Percentiles rank a stretch among this genome's conserved stretches.
Evolutionary conservation across 768 basidiomycete genomes (phyloP).

Genomic region (Mycena metata): DNA sequence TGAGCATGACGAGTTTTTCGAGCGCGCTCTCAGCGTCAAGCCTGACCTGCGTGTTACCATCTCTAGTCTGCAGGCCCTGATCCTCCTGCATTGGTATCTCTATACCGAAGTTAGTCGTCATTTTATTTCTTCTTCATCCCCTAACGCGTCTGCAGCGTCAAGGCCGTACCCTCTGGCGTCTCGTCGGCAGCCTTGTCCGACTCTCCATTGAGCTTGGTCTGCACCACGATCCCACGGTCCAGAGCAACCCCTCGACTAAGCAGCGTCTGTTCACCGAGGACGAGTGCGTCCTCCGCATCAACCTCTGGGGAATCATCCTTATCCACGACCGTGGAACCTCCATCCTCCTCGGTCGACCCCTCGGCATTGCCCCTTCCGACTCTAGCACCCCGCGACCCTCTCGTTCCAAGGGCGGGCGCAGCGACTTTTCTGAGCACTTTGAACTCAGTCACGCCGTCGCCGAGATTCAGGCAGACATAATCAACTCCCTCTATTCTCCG

Average conservation of each 20-base stretch:
- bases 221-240: slow-evolving; percentile 85
- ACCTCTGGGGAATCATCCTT: slow-evolving; percentile 88
- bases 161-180: slow-evolving; percentile 90
- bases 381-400: slow-evolving; percentile 83
- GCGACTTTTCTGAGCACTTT: slow-evolving; percentile 85
- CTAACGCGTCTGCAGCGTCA: slow-evolving; percentile 68
- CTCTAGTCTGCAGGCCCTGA: slow-evolving; percentile 85
- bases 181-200: slow-evolving; percentile 87
- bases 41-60: slow-evolving; percentile 88
- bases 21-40: slow-evolving; percentile 81
- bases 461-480: slow-evolving; percentile 90
- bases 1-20: slow-evolving; percentile 87
- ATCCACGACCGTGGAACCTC: slow-evolving; percentile 92
- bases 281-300: slow-evolving; percentile 83
- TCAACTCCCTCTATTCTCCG: slow-evolving; percentile 87
- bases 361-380: slow-evolving; percentile 86
- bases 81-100: slow-evolving; percentile 89
- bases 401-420: slow-evolving; percentile 54
- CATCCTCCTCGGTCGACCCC: slow-evolving; percentile 86
- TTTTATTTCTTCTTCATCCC: slow-evolving; percentile 28
- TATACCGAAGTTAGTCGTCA: slow-evolving; percentile 79
- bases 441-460: slow-evolving; percentile 80
- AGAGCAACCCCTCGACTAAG: slow-evolving; percentile 59
- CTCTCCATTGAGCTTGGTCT: slow-evolving; percentile 87
- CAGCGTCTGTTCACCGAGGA: slow-evolving; percentile 74